Conservation (phyloP, 2,329 filamentous ascomycete species). For the Phyllosticta capitalensis region DNA sequence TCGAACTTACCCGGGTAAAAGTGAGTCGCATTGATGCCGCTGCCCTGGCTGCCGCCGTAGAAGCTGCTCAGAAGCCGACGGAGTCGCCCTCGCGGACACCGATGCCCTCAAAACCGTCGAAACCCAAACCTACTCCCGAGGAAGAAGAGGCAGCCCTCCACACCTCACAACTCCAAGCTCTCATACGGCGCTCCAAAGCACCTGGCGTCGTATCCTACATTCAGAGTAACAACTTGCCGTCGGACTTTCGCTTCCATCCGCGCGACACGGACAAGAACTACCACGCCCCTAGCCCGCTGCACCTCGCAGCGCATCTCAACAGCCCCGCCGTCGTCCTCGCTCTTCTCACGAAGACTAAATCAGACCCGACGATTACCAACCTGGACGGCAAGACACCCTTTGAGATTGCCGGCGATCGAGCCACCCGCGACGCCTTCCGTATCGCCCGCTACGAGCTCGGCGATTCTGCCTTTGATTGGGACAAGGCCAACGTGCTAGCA, state of each 20-base stretch:
- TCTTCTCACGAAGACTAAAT: constrained; percentile 62
- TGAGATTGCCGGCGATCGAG: constrained; percentile 74
- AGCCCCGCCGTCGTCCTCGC: constrained; percentile 67
- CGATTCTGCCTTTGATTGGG: constrained; percentile 72
- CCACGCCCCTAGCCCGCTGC: constrained; percentile 74
- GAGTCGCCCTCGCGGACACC: constrained; percentile 17
- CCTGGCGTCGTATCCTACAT: constrained; percentile 81
- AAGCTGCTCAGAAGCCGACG: constrained; percentile 27
- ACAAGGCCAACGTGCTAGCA: constrained; percentile 60
- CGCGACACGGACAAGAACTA: constrained; percentile 50
- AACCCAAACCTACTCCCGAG: constrained; percentile 62
- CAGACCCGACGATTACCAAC: constrained; percentile 63
- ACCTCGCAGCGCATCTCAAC: constrained; percentile 76
- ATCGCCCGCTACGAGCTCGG: constrained; percentile 76
- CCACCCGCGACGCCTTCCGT: constrained; percentile 84
- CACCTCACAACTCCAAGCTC: constrained; percentile 77
- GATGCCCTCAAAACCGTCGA: constrained; percentile 37
- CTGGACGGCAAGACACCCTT: constrained; percentile 76
- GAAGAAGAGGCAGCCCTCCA: constrained; percentile 76
- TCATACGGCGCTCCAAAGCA: constrained; percentile 82
- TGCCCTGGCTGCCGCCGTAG: constrained; percentile 42
- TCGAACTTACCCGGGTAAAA: constrained; percentile 87
- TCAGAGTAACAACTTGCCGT: constrained; percentile 58
- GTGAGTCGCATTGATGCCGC: constrained; percentile 62
- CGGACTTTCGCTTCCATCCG: constrained; percentile 69